Percentiles rank a stretch among this genome's conserved stretches.
Evolutionary conservation across 2,329 filamentous ascomycete genomes (phyloP).

Genomic region (Xylaria multiplex): DNA sequence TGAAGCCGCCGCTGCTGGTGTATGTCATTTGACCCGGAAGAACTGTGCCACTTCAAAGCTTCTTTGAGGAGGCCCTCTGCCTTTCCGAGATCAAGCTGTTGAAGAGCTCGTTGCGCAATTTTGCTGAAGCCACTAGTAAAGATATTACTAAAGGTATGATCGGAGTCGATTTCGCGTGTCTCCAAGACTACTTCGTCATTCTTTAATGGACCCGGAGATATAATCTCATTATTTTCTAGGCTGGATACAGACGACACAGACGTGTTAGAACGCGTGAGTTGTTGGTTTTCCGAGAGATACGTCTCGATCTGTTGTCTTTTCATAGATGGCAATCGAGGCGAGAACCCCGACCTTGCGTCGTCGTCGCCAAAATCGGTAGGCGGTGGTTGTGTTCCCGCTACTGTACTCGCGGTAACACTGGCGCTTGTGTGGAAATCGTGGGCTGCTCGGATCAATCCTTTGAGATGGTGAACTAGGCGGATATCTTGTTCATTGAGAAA

Average conservation of each 20-base stretch:
- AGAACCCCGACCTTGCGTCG: conserved; percentile 27
- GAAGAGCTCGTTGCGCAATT: conserved; percentile 35
- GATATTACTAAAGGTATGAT: conserved; percentile 29
- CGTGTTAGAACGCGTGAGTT: conserved; percentile 12
- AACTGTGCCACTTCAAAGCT: conserved; percentile 33
- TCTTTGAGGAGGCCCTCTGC: conserved; percentile 33
- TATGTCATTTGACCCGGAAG: conserved; percentile 31
- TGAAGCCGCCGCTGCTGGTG: conserved; percentile 30
- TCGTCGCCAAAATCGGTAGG: conserved; percentile 34
- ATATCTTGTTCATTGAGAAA: conserved; percentile 34
- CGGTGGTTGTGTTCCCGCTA: conserved; percentile 29
- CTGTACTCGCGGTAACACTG: conserved; percentile 35
- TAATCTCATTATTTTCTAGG: conserved; percentile 1
- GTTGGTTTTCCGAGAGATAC: conserved; percentile 29
- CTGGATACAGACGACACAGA: conserved; percentile 22
- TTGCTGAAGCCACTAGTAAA: conserved; percentile 35
- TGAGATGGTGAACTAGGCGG: conserved; percentile 34
- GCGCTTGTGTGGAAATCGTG: conserved; percentile 36
- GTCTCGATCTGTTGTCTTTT: conserved; percentile 36
- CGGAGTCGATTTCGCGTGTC: conserved; percentile 17
- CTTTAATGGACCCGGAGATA: not conserved
- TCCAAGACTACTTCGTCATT: not conserved
- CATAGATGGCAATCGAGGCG: conserved; percentile 29
- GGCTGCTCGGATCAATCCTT: conserved; percentile 33
- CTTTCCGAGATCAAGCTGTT: conserved; percentile 32